Base-by-base conservation (phyloP, 495 filamentous ascomycete species). In the Penicillium samsonianum region DNA sequence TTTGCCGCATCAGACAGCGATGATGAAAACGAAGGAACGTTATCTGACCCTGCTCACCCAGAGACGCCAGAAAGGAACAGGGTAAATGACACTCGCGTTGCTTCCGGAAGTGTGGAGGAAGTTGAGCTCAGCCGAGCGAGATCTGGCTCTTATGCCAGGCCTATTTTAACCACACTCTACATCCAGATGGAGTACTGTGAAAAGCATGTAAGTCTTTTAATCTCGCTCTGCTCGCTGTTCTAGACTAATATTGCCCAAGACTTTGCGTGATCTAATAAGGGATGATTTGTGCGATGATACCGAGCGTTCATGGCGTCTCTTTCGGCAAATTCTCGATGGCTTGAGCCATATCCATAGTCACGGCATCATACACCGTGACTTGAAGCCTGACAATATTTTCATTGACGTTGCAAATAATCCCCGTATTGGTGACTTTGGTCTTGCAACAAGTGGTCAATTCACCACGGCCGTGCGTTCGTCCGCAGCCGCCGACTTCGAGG, bases 161-260 rank as follows among this genome's bases (percentile, higher is more conserved):
- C 79, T 8, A 64, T 79, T 25, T 77, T 77, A 46, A 83, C 83
- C 8, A 84, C 83, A 1, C 80, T 93, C 1, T 93, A 92, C 66
- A 93, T 93, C 58, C 88, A 90, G 59, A 98, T 98, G 94, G 93
- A 98, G 64, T 96, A 96, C 66, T 98, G 95, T 67, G 94, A 97
- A 68, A 92, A 90, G 64, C 86, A 91, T 67, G 88, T 90, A 75
- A 72, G 83, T 41, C 7, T 75, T 50, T 28, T 30, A 17, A 42
- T 17, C 4, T 7, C 19, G 25, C 22, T 46, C 26, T 46, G 19
- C 10, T 49, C 53, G 5, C 12, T 40, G 5, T 41, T 31, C 25
- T 61, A 58, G 44, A 41, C 60, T 64, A 58, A 68, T 42, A 40
- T 31, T 42, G 20, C 41, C 58, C n/a, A 59, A 91, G 82, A 97